Evolutionary conservation across 1,139 yeast species (phyloP).

Genomic region (Casaregolazyma lundiana): DNA sequence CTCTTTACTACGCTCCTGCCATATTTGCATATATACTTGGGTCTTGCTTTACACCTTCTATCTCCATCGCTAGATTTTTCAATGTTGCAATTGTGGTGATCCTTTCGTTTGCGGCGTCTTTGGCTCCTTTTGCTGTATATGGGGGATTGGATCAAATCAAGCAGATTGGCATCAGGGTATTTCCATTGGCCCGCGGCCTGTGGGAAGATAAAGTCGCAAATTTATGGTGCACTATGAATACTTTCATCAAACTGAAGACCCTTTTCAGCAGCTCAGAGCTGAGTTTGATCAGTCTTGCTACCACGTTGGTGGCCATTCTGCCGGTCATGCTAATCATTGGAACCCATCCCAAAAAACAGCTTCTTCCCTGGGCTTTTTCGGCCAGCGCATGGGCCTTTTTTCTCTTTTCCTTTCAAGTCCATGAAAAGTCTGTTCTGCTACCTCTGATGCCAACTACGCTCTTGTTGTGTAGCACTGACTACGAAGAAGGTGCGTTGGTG

Average conservation of each 20-base stretch:
- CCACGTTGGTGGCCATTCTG: slow-evolving; percentile 60
- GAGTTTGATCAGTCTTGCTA: slow-evolving; percentile 54
- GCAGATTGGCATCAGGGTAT: slow-evolving; percentile 59
- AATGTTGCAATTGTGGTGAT: slow-evolving; percentile 62
- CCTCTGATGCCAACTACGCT: slow-evolving; percentile 84
- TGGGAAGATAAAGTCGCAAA: slow-evolving; percentile 98
- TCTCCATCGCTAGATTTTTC: slow-evolving; percentile 45
- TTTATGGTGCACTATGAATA: slow-evolving; percentile 90
- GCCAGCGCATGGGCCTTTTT: slow-evolving; percentile 85
- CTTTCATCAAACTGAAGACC: slow-evolving; percentile 63
- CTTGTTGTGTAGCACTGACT: slow-evolving; percentile 44
- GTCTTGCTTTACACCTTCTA: slow-evolving; percentile 34
- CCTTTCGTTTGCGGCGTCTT: slow-evolving; percentile 46
- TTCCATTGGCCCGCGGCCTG: slow-evolving; percentile 91
- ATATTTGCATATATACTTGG: slow-evolving; percentile 73
- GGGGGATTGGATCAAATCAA: slow-evolving; percentile 36
- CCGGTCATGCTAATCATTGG: slow-evolving; percentile 62
- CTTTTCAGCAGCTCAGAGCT: slow-evolving; percentile 55
- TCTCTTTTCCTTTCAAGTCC: slow-evolving; percentile 91
- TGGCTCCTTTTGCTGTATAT: slow-evolving; percentile 58
- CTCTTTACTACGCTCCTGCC: slow-evolving; percentile 85
- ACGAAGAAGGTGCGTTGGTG: slow-evolving; percentile 58
- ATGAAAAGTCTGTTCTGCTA: slow-evolving; percentile 82
- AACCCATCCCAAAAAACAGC: slow-evolving; percentile 43
- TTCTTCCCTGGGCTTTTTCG: slow-evolving; percentile 69